Evolutionary conservation across 2,329 filamentous ascomycete species (phyloP).

Genomic region (Neoarthrinium moseri): DNA sequence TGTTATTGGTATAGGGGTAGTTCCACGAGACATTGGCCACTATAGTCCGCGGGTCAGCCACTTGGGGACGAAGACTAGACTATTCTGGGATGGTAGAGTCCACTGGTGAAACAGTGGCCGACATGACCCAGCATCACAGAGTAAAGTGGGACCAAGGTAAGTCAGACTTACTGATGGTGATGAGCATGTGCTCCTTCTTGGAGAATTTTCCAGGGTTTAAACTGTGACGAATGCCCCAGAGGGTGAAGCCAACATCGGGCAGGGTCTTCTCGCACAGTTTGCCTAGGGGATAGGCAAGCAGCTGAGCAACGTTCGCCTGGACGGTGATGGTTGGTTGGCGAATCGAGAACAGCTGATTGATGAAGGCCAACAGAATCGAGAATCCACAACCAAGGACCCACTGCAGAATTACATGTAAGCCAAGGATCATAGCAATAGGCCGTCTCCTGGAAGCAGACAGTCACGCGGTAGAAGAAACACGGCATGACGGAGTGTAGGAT

Average conservation of each 20-base stretch:
- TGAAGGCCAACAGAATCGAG: conserved; percentile 45
- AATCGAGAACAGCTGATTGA: conserved; percentile 59
- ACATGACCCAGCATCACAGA: too few relatives aligned
- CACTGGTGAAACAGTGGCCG: too few relatives aligned
- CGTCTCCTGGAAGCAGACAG: too few relatives aligned
- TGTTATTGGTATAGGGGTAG: conserved; percentile 47
- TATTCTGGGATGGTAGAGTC: too few relatives aligned
- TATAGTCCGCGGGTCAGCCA: too few relatives aligned
- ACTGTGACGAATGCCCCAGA: conserved; percentile 35
- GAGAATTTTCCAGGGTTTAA: conserved; percentile 41
- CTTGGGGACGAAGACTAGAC: too few relatives aligned
- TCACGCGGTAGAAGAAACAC: too few relatives aligned
- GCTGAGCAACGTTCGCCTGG: conserved; percentile 54
- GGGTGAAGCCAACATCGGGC: conserved; percentile 48
- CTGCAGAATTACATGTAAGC: not conserved
- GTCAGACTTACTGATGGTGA: too few relatives aligned
- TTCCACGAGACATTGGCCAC: conserved; percentile 58
- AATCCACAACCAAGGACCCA: conserved; percentile 55
- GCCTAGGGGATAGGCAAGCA: conserved; percentile 55
- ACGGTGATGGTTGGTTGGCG: conserved; percentile 55
- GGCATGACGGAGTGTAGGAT: too few relatives aligned
- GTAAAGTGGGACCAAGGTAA: too few relatives aligned
- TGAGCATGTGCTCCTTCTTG: conserved; percentile 59
- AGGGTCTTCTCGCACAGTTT: conserved; percentile 48
- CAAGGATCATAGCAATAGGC: too few relatives aligned